These are phyloP conservation scores for Dryas octopetala DNA, from an alignment of 306 rosid species.

Conservation along the genomic window DNA sequence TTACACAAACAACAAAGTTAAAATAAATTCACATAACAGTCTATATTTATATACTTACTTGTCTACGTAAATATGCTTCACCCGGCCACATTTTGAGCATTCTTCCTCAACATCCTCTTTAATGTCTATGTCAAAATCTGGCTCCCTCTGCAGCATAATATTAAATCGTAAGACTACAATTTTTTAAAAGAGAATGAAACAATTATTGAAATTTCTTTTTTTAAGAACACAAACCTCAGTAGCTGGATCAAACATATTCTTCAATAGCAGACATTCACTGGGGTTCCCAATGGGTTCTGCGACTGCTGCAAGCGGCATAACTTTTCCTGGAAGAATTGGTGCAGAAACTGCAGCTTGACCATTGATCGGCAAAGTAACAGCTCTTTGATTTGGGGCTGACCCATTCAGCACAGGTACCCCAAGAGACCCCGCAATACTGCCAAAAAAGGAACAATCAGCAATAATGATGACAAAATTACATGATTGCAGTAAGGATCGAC, in stretches of 20 bases:
- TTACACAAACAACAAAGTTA: background rate
- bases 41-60: slow-evolving; percentile 56
- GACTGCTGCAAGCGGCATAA: slow-evolving; percentile 48
- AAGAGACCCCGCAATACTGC: slow-evolving; percentile 68
- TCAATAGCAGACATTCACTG: slow-evolving; percentile 82
- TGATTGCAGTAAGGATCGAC: slow-evolving; percentile 2
- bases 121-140: slow-evolving; percentile 86
- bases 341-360: slow-evolving; percentile 54
- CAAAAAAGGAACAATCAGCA: slow-evolving; percentile 7
- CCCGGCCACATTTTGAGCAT: slow-evolving; percentile 88
- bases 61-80: slow-evolving; percentile 91
- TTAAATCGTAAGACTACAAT: slow-evolving; percentile 13
- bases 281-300: slow-evolving; percentile 77
- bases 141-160: slow-evolving; percentile 62
- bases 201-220: background rate
- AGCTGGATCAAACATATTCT: slow-evolving; percentile 94
- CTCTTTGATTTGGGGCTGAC: slow-evolving; percentile 55
- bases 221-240: slow-evolving; percentile 63
- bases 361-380: slow-evolving; percentile 59
- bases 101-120: slow-evolving; percentile 96
- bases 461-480: slow-evolving; percentile 1
- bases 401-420: slow-evolving; percentile 74
- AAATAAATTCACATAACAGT: background rate
- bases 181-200: slow-evolving; percentile 13
- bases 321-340: slow-evolving; percentile 48